Conservation (phyloP, 108 stramenopile species). For the Skeletonema marinoi region DNA sequence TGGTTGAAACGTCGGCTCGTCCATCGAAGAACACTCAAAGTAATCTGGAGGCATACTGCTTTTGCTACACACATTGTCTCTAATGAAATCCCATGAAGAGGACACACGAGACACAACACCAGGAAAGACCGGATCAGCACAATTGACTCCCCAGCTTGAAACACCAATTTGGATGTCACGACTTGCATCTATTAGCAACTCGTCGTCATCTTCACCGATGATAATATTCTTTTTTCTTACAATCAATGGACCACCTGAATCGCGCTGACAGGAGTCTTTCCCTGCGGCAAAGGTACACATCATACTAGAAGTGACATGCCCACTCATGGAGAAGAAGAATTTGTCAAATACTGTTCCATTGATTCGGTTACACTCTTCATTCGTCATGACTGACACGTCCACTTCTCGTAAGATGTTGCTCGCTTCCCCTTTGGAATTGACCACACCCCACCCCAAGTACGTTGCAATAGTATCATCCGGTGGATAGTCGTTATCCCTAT, state of each 20-base stretch:
- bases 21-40: background rate
- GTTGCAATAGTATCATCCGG: background rate
- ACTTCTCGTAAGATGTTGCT: conserved; percentile 5
- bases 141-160: conserved; percentile 16
- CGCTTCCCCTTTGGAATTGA: background rate
- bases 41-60: conserved; percentile 1
- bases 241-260: conserved; percentile 20
- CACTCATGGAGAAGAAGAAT: background rate
- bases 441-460: conserved; percentile 14
- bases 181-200: background rate
- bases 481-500: background rate
- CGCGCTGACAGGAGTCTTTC: conserved; percentile 12
- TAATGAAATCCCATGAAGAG: background rate
- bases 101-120: conserved; percentile 19
- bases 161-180: conserved; percentile 20
- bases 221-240: background rate
- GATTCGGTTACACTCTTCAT: conserved; percentile 10
- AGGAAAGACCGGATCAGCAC: conserved; percentile 17
- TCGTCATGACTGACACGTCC: conserved; percentile 6
- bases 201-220: no score
- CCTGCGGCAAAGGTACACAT: conserved; percentile 9
- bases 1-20: background rate
- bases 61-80: conserved; percentile 12
- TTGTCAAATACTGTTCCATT: background rate
- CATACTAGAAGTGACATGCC: conserved; percentile 5